Evolutionary conservation across 495 filamentous ascomycete species (phyloP).

Genomic region (Ramalina peruviana): DNA sequence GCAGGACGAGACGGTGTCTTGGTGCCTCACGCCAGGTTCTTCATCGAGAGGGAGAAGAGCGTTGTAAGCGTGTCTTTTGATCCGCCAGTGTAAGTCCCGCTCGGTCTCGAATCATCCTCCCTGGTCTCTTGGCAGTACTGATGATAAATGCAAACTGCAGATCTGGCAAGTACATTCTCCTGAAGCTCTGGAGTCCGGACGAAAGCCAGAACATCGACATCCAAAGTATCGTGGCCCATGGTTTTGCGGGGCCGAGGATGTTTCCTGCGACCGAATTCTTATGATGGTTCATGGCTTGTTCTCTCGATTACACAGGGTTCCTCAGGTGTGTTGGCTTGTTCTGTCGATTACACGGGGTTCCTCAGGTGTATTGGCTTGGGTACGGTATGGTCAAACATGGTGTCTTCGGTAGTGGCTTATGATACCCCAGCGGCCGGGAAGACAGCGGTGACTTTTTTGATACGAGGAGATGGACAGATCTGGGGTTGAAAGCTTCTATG

Average conservation of each 20-base stretch:
- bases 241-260: constrained; percentile 70
- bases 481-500: too few species aligned
- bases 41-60: constrained; percentile 64
- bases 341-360: too few species aligned
- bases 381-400: too few species aligned
- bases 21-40: constrained; percentile 62
- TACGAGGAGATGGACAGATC: too few species aligned
- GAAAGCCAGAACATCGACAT: constrained; percentile 66
- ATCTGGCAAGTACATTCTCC: constrained; percentile 58
- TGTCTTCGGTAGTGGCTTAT: too few species aligned
- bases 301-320: too few species aligned
- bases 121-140: background rate
- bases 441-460: too few species aligned
- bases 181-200: constrained; percentile 75
- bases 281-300: constrained; percentile 14
- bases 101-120: background rate
- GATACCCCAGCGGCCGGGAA: too few species aligned
- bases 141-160: constrained; percentile 17
- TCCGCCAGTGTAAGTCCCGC: constrained; percentile 57
- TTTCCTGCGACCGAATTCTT: constrained; percentile 45
- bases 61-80: constrained; percentile 82
- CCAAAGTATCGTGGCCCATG: constrained; percentile 62
- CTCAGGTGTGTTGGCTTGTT: too few species aligned
- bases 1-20: constrained; percentile 37
- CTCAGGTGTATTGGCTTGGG: too few species aligned